These are phyloP conservation scores for Gossypium ekmanianum DNA, from an alignment of 345 rosid genomes.

Conservation along the genomic window DNA sequence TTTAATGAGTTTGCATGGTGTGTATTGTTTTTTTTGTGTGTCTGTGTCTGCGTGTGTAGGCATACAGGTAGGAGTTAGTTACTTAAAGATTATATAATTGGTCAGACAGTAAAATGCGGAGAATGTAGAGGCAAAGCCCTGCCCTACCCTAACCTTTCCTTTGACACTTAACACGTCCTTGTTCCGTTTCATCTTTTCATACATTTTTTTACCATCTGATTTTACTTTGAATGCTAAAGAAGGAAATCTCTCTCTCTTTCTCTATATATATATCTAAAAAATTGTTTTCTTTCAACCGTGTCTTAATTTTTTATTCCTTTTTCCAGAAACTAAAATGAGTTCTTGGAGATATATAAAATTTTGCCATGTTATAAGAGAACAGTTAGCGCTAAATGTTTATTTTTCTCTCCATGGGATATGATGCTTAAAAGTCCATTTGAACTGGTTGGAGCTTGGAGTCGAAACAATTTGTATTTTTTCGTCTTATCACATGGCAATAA, in stretches of 20 bases:
- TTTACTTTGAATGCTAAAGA: neutral
- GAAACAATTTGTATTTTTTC: neutral
- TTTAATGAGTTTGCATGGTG: neutral
- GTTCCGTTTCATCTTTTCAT: neutral
- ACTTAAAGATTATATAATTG: neutral
- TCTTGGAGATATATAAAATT: neutral
- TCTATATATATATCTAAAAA: neutral
- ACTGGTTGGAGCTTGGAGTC: neutral
- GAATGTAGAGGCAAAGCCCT: neutral
- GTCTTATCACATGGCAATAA: neutral
- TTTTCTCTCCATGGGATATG: neutral
- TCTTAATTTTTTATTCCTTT: neutral
- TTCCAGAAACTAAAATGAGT: neutral
- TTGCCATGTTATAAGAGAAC: neutral
- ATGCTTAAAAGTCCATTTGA: conserved; percentile 1
- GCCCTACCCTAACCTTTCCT: neutral
- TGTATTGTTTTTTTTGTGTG: neutral
- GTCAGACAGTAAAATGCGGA: neutral
- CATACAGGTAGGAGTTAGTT: neutral
- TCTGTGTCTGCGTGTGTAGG: neutral
- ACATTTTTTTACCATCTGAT: neutral
- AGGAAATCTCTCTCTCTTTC: neutral
- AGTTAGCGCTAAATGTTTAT: neutral
- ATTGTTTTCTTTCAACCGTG: neutral
- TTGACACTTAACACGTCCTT: neutral